Base-by-base conservation (phyloP, 768 basidiomycete genomes). In the Hygrocybe coccinea region DNA sequence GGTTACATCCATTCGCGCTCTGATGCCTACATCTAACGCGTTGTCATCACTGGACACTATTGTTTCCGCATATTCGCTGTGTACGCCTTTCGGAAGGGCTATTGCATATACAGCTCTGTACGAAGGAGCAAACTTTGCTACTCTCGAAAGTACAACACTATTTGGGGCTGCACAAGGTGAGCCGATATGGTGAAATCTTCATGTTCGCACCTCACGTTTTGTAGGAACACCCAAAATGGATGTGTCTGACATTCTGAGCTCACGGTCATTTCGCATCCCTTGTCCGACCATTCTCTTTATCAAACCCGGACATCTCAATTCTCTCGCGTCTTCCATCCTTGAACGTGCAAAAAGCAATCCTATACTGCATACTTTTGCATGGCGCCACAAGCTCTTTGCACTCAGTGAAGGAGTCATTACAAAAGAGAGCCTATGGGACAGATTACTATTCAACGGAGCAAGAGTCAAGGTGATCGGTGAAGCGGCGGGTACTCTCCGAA, bases 401-500 rank as follows among this genome's bases (percentile, higher is more conserved):
- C 69, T 94, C 3, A 65, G 70, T 0, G 87, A 90, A 55, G 94
- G 94, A 4, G 89, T 85, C 60, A 59, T 92, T 38, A 85, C 81
- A 14, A 86, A 86, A 64, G 84, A 87, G 56, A 87, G 87, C 56
- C 67, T 91, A n/a, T 92, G 90, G 87, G 93, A 97, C 66, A 79
- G 85, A 51, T 70, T 86, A 10, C 80, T 91, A 25, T 89, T 91
- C 67, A 84, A 85, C 54, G 69, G 71, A 10, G 86, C 90, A 10
- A 78, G 94, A 21, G 76, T 75, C 37, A 66, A 73, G 59, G 76
- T 83, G 25, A 65, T 89, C 56, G 83, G 87, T 55, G 78, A 82
- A 12, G 77, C 79, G 50, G 83, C 84, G 2, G 74, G 78, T 1
- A 80, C 82, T 21, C 59, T 94, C 37, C 75, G 91, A 56, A 83